Percentiles rank a stretch among this genome's conserved stretches.
These are phyloP conservation scores for Kodamaea nitidulidarum DNA, from an alignment of 805 yeast genomes.

Conservation along the genomic window DNA sequence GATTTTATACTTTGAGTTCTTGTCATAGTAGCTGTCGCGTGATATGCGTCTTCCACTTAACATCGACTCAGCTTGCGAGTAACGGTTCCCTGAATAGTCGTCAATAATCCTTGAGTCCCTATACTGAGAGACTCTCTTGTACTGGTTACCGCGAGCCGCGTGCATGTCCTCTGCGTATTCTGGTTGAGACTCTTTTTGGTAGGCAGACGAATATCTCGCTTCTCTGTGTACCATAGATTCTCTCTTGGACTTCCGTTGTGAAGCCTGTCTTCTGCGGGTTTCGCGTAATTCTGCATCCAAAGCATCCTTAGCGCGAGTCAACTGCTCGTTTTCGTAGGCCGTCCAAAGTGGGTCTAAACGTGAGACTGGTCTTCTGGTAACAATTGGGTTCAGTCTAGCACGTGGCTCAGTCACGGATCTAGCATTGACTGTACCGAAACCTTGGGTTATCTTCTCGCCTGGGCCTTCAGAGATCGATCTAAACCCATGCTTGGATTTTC, in stretches of 20 bases:
- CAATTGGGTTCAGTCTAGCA: slow-evolving; percentile 31
- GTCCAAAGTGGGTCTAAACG: slow-evolving; percentile 54
- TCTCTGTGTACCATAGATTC: slow-evolving; percentile 12
- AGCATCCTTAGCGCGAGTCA: slow-evolving; percentile 41
- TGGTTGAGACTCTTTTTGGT: background rate
- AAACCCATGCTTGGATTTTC: slow-evolving; percentile 29
- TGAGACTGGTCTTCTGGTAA: slow-evolving; percentile 54
- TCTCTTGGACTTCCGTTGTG: slow-evolving; percentile 11
- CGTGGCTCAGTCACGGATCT: slow-evolving; percentile 46
- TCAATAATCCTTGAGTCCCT: slow-evolving; percentile 7
- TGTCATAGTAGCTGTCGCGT: slow-evolving; percentile 17
- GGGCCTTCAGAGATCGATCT: slow-evolving; percentile 37
- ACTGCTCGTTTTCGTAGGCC: slow-evolving; percentile 47
- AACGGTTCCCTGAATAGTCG: slow-evolving; percentile 2
- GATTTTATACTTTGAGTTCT: slow-evolving; percentile 22
- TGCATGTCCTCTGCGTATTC: background rate
- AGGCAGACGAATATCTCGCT: background rate
- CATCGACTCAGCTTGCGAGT: slow-evolving; percentile 3
- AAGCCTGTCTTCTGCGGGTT: slow-evolving; percentile 12
- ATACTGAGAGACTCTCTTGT: slow-evolving; percentile 10
- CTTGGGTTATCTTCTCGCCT: slow-evolving; percentile 42
- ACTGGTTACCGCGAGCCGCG: slow-evolving; percentile 2
- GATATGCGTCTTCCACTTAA: slow-evolving; percentile 19
- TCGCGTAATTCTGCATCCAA: slow-evolving; percentile 32
- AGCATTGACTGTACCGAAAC: slow-evolving; percentile 40